Evolutionary conservation across 805 yeast species (phyloP), one percentile per base, ranked within the genome.

Genomic region (Yarrowia sp.): DNA sequence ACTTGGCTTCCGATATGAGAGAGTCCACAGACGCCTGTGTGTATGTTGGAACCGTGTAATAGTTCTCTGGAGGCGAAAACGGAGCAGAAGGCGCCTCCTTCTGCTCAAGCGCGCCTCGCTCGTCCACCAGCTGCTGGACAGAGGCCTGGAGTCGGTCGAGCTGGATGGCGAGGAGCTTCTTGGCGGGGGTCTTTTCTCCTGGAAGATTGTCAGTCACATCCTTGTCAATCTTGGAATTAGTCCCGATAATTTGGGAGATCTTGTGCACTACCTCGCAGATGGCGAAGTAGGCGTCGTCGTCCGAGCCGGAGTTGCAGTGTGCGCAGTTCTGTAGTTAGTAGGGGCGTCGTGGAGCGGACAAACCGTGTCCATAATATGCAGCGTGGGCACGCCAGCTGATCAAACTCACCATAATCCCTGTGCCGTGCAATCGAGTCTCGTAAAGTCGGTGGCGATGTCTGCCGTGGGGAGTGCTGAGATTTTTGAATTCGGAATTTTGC

Each of bases 201-300:
- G 70, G 71, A 18, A 68, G 58, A 22, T 32, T 60, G 62, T 45
- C 65, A 31, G 38, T 61, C 33, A 15, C 41, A 17, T 43, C 55
- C 35, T 53, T 38, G 36, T 55, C 61, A 41, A 55, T 41, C 38
- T 55, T 55, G 28, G 61, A 41, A n/a, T 55, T 55, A 5, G 61
- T 55, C 47, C 61, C 61, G 35, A 55, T 55, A 11, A 38, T 55
- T 41, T 55, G 61, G 31, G 45, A 55, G 32, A 68, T 48, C 32
- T 67, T 60, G 28, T 65, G 41, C 43, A 69, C 62, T 11, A 66
- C 60, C 28, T 66, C 68, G 50, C 64, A 67, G 14, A 68, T 57
- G 15, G 71, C 71, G 64, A 66, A 55, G 65, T 68, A 69, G 33
- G 71, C 69, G 65, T 69, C 69, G 57, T 69, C 71, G 43, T 65